These are phyloP conservation scores for Alternaria hordeiaustralica DNA, from an alignment of 2,329 filamentous ascomycete species.

Conservation along the genomic window DNA sequence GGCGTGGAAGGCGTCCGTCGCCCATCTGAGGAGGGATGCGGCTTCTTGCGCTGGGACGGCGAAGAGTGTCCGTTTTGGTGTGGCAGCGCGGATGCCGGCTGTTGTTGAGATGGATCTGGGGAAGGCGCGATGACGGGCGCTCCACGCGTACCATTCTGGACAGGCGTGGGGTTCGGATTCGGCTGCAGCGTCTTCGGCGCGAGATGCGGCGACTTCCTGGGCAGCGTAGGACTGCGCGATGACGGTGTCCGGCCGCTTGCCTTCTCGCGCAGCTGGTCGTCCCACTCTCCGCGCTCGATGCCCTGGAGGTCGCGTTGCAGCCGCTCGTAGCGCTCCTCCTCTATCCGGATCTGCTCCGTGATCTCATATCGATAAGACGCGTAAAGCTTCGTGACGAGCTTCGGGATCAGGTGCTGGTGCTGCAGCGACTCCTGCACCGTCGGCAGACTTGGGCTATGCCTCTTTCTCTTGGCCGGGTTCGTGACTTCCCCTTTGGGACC, in stretches of 20 bases:
- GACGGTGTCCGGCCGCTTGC: conserved; percentile 28
- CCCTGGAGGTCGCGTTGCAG: conserved; percentile 72
- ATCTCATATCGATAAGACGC: conserved; percentile 73
- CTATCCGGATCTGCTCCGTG: conserved; percentile 73
- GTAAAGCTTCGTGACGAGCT: conserved; percentile 76
- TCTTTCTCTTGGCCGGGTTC: conserved; percentile 73
- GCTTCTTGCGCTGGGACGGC: conserved; percentile 39
- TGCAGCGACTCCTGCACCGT: conserved; percentile 71
- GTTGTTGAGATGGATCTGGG: conserved; percentile 10
- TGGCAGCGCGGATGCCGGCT: neutral
- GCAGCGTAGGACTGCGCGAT: conserved; percentile 32
- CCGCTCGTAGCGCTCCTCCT: conserved; percentile 71
- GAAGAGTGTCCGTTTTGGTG: conserved; percentile 25
- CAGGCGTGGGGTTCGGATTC: conserved; percentile 10
- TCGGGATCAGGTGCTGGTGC: conserved; percentile 71
- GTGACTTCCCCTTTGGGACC: conserved; percentile 38
- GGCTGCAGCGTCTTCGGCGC: conserved; percentile 23
- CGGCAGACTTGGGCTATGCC: conserved; percentile 66
- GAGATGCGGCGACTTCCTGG: conserved; percentile 35
- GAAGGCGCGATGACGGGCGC: conserved; percentile 14
- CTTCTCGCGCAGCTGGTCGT: conserved; percentile 49
- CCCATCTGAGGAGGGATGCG: conserved; percentile 19
- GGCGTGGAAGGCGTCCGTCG: conserved; percentile 23
- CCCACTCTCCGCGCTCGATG: conserved; percentile 67
- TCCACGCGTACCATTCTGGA: conserved; percentile 17